phyloP scores from a whole-genome alignment of 2,329 filamentous ascomycete species.

The Zymoseptoria pseudotritici region DNA sequence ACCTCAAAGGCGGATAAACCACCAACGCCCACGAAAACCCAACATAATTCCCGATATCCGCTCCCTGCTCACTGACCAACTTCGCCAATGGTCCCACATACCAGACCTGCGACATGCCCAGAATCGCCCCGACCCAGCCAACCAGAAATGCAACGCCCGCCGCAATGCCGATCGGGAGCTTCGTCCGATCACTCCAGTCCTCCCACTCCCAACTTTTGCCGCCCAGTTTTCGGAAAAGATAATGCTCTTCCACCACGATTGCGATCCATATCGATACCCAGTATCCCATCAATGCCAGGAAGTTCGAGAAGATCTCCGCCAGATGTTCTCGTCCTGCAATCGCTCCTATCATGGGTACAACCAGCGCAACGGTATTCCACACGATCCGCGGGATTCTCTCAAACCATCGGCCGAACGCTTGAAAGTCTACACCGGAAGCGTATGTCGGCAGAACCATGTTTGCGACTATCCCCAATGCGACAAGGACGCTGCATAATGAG shows the following conservation, averaged over 20 bases:
- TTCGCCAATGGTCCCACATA: conserved; percentile 58
- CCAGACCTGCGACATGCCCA: conserved; percentile 64
- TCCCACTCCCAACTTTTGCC: conserved; percentile 51
- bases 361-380: conserved; percentile 56
- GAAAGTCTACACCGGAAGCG: conserved; percentile 59
- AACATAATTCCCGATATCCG: conserved; percentile 55
- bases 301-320: conserved; percentile 60
- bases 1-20: conserved; percentile 49
- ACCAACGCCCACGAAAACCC: conserved; percentile 53
- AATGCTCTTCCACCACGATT: conserved; percentile 54
- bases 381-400: conserved; percentile 54
- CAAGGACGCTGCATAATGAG: conserved; percentile 58
- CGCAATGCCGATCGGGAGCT: conserved; percentile 56
- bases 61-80: conserved; percentile 50
- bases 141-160: conserved; percentile 55
- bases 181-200: conserved; percentile 51
- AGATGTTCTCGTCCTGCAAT: conserved; percentile 55
- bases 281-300: conserved; percentile 63
- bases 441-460: conserved; percentile 62
- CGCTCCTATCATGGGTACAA: conserved; percentile 59
- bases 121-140: conserved; percentile 57
- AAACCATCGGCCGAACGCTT: conserved; percentile 55
- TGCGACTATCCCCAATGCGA: conserved; percentile 57
- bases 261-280: conserved; percentile 60
- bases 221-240: conserved; percentile 50